Conservation (phyloP, 768 basidiomycete genomes). For the Chalciporus piperatus region DNA sequence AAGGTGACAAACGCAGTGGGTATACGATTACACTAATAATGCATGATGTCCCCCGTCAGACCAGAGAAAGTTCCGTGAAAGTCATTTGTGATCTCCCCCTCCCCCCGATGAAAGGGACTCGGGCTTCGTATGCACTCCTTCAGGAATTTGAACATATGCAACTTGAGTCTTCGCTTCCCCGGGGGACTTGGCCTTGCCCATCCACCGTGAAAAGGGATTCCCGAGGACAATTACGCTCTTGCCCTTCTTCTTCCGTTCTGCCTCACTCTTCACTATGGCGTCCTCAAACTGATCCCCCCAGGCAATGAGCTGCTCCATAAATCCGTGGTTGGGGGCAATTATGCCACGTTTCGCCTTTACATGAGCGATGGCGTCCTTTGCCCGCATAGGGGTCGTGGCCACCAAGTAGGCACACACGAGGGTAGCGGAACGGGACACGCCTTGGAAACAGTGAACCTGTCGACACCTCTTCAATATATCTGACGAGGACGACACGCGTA, state of each 20-base stretch:
- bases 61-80: not conserved
- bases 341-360: slow-evolving; percentile 57
- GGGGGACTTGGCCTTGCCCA: slow-evolving; percentile 6
- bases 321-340: slow-evolving; percentile 65
- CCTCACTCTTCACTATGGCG: slow-evolving; percentile 16
- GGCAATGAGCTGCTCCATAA: slow-evolving; percentile 52
- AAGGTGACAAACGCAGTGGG: too few relatives aligned
- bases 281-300: slow-evolving; percentile 34
- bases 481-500: not conserved
- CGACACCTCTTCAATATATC: not conserved
- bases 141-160: not conserved
- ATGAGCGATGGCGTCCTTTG: slow-evolving; percentile 51
- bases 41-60: not conserved
- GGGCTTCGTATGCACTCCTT: not conserved
- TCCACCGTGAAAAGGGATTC: slow-evolving; percentile 17
- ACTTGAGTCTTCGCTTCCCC: not conserved
- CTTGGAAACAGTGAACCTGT: slow-evolving; percentile 76
- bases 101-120: not conserved
- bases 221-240: slow-evolving; percentile 2
- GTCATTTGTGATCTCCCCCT: not conserved
- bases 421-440: slow-evolving; percentile 73
- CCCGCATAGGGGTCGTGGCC: slow-evolving; percentile 47
- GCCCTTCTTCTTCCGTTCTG: slow-evolving; percentile 14
- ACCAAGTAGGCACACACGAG: slow-evolving; percentile 73
- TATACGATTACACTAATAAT: not conserved